Percentiles rank a stretch among this genome's conserved stretches.
phyloP scores from a whole-genome alignment of 2,329 filamentous ascomycete species.

The Fusarium humuli region DNA sequence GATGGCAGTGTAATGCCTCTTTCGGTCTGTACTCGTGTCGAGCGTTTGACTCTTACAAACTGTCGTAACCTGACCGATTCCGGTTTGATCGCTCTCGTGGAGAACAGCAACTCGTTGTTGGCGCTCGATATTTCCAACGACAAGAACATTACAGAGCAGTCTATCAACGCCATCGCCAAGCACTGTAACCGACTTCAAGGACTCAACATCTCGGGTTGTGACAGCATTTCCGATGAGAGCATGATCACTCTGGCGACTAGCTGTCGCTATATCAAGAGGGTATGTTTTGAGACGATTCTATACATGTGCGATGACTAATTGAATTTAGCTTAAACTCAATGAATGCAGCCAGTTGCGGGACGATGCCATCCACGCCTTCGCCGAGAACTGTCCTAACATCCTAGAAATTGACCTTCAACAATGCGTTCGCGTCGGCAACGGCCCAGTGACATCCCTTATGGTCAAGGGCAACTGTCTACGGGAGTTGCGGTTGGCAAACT shows the following conservation, averaged over 20 bases:
- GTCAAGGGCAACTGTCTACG: conserved; percentile 84
- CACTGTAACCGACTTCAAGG: conserved; percentile 90
- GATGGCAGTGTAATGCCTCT: conserved; percentile 90
- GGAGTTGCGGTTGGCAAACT: conserved; percentile 88
- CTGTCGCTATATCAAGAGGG: conserved; percentile 88
- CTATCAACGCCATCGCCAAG: conserved; percentile 80
- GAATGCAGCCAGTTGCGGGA: conserved; percentile 89
- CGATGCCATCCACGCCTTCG: conserved; percentile 84
- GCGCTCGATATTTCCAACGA: conserved; percentile 91
- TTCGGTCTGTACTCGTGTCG: conserved; percentile 86
- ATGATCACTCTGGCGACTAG: conserved; percentile 82
- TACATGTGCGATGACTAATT: conserved; percentile 17
- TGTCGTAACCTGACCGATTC: conserved; percentile 87
- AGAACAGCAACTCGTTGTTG: conserved; percentile 82
- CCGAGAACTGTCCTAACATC: conserved; percentile 88
- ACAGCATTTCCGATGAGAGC: conserved; percentile 85
- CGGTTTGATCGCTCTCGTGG: conserved; percentile 82
- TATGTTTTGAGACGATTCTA: conserved; percentile 57
- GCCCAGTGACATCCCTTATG: conserved; percentile 84
- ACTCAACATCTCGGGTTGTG: conserved; percentile 90
- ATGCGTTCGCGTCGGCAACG: conserved; percentile 83
- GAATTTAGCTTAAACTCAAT: conserved; percentile 85
- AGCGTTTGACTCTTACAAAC: conserved; percentile 91
- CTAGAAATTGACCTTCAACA: conserved; percentile 96
- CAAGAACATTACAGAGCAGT: conserved; percentile 84